Evolutionary conservation across 352 stramenopile species (phyloP), one percentile per base, ranked within the genome.

Genomic region (Pythium utonaiense): DNA sequence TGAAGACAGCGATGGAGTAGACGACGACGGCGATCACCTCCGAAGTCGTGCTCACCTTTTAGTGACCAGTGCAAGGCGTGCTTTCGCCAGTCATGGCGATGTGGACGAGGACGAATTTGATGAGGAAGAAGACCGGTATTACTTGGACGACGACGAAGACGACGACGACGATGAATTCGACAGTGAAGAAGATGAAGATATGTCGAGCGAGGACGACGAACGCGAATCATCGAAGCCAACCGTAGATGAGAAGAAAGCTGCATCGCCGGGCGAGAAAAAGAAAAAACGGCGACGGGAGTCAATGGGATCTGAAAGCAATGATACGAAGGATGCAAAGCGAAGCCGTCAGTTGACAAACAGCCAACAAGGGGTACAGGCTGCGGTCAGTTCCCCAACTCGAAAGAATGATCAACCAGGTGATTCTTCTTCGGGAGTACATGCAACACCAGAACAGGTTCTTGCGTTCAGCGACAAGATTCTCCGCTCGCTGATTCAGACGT

Each of bases 91-190:
- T n/a, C n/a, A 81, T 1, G 72, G 70, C 19, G 74, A 86, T n/a
- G 75, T 80, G 14, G 60, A 75, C 14, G 62, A 75, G 2, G 66
- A 80, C n/a, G 77, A 88, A 14, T 33, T 79, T 54, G 76, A 82
- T 25, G 76, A 74, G 1, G 75, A 86, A 4, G 79, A 85, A 40
- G 71, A 73, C 13, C 61, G 76, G 9, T 77, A 77, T 24, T 86
- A 80, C 27, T 71, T 84, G 53, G 65, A 83, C 38, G 74, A 88
- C 34, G 73, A 88, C 38, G 73, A 89, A 16, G 76, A 79, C 13
- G 74, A 83, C 38, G 56, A 71, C 19, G 67, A 54, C 13, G 51
- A 66, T 5, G 34, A 64, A 10, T 59, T 67, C 10, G 64, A 76
- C 36, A 56, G 74, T 7, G 71, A 80, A 31, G 59, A 69, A 22